Evolutionary conservation across 2,329 filamentous ascomycete genomes (phyloP), one percentile per base, ranked within the genome.

Genomic region (Pseudogymnoascus sp.): DNA sequence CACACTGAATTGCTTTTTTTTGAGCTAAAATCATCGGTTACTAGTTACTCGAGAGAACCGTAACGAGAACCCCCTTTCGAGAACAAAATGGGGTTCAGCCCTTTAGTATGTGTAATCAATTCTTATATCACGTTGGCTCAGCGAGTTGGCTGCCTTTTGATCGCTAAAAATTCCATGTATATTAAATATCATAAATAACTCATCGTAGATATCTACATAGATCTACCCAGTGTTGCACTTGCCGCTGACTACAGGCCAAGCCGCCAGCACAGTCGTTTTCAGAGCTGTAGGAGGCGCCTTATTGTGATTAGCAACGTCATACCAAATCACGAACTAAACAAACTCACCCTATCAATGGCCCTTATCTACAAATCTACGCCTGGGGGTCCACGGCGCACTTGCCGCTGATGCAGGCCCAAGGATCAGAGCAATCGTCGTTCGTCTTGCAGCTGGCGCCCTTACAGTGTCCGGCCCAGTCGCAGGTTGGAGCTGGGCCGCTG

Each of bases 391-490:
- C 22, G 37, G 62, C 63, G 33, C 66, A 67, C 35, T 64, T 66
- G 4, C 62, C 65, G 40, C 31, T 53, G 16, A 38, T 53, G 12
- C 66, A 67, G 2, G 62, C 59, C 24, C 66, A 43, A 61, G 61
- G 63, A 46, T 65, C 66, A 35, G 63, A 60, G 33, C 66, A 67
- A 46, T 67, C 66, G 26, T 67, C 40, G 14, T 46, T 46, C 10
- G 63, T 56, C 11, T 33, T 53, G 46, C 65, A 67, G 12, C 50
- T n/a, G 11, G 63, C 63, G 24, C 63, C 65, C 66, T 61, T 53
- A 56, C 67, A 68, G 60, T 68, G 66, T 6, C 66, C 67, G 10
- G 43, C 59, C 66, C 67, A 68, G 5, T 53, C 43, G 24, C 67
- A 68, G 35, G 63, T 50, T n/a, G 65, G 16, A 14, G 60, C 37